phyloP scores from a whole-genome alignment of 805 yeast species.

The Hanseniaspora occidentalis region DNA sequence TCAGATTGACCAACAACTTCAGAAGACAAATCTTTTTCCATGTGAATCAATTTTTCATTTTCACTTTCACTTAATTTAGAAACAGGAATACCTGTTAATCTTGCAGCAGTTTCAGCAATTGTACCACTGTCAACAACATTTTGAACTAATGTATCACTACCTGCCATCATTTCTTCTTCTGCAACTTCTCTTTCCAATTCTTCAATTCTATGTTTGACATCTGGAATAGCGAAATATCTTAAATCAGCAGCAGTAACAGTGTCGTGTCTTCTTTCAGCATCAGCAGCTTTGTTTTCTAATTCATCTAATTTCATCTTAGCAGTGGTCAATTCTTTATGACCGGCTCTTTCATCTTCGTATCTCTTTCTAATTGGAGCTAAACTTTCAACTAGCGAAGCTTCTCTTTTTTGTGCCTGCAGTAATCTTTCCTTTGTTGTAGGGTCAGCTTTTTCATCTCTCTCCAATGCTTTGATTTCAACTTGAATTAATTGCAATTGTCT shows the following conservation, averaged over 20 bases:
- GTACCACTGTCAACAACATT: constrained; percentile 88
- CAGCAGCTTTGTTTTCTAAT: constrained; percentile 80
- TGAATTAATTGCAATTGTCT: constrained; percentile 84
- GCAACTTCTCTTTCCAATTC: constrained; percentile 66
- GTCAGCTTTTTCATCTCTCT: constrained; percentile 84
- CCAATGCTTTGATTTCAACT: constrained; percentile 93
- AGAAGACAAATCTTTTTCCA: constrained; percentile 76
- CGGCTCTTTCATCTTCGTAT: constrained; percentile 75
- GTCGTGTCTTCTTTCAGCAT: constrained; percentile 96
- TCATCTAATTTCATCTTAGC: constrained; percentile 89
- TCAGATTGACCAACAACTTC: constrained; percentile 92
- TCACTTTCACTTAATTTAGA: constrained; percentile 91
- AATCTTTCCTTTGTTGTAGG: constrained; percentile 77
- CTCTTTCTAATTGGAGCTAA: constrained; percentile 75
- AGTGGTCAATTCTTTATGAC: constrained; percentile 80
- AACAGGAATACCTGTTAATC: constrained; percentile 95
- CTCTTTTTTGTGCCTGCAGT: constrained; percentile 61
- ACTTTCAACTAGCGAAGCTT: constrained; percentile 75
- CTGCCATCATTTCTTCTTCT: constrained; percentile 56
- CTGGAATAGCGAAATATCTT: constrained; percentile 95
- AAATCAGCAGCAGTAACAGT: constrained; percentile 91
- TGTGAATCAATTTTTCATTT: constrained; percentile 81
- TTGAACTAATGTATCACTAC: constrained; percentile 54
- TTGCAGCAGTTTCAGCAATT: constrained; percentile 93
- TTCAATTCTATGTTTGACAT: constrained; percentile 61